A percentile compares a stretch with the other conserved stretches of the same genome.
Evolutionary conservation across 2,329 filamentous ascomycete genomes (phyloP).

Genomic region (Paraconiothyrium brasiliense): DNA sequence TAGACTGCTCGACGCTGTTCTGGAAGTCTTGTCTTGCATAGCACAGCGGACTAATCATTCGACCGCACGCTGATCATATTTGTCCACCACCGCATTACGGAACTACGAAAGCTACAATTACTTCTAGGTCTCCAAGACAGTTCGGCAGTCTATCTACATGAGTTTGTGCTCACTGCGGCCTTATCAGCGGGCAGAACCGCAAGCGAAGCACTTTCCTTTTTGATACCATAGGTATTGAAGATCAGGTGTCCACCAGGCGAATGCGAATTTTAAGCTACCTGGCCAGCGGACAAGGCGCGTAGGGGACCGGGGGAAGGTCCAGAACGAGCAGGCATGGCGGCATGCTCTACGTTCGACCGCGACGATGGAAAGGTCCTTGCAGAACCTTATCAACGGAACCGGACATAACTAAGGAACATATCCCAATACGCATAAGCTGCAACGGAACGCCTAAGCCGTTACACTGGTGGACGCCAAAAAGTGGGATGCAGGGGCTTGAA

Average conservation of each 20-base stretch:
- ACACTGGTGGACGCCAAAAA: background rate
- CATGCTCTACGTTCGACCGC: background rate
- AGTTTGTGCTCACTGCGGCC: background rate
- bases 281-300: background rate
- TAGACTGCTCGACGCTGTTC: background rate
- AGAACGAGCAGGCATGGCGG: background rate
- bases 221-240: background rate
- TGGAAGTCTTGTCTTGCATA: background rate
- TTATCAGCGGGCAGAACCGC: background rate
- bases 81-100: background rate
- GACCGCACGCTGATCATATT: background rate
- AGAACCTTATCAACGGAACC: background rate
- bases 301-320: background rate
- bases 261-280: background rate
- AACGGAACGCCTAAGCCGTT: background rate
- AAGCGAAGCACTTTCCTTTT: slow-evolving; percentile 10
- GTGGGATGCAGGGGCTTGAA: background rate
- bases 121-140: background rate
- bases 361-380: background rate
- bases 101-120: background rate
- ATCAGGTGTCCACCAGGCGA: background rate
- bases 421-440: background rate
- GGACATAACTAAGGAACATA: background rate
- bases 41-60: background rate
- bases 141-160: background rate